phyloP scores from a whole-genome alignment of 495 filamentous ascomycete genomes.

The Talaromyces stipitatus region DNA sequence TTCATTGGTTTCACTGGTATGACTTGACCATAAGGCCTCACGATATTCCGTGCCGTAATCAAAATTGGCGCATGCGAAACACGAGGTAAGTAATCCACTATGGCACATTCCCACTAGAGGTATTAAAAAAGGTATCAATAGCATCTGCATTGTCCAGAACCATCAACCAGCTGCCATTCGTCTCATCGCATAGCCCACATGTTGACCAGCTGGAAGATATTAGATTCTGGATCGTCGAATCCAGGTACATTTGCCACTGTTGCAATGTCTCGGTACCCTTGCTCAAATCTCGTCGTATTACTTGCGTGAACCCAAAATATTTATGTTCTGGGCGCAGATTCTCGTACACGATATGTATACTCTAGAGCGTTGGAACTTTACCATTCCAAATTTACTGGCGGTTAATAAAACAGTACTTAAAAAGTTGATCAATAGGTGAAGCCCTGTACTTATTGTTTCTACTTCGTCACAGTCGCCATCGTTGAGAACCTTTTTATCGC shows the following conservation, averaged over 20 bases:
- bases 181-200: conserved; percentile 11
- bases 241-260: conserved; percentile 16
- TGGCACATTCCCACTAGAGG: conserved; percentile 6
- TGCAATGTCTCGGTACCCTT: conserved; percentile 37
- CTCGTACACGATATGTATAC: conserved; percentile 29
- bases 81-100: conserved; percentile 26
- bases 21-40: no score
- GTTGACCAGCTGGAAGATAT: conserved; percentile 13
- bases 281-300: conserved; percentile 26
- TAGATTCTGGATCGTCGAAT: conserved; percentile 10
- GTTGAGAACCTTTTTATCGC: no score
- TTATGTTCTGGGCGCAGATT: conserved; percentile 20
- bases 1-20: no score
- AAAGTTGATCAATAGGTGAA: no score
- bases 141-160: conserved; percentile 30
- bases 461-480: no score
- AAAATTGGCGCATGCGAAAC: conserved; percentile 25
- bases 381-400: no score
- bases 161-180: conserved; percentile 17
- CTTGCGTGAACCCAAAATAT: conserved; percentile 43
- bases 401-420: no score
- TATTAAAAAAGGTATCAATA: conserved; percentile 14
- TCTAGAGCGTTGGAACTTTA: no score
- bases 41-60: conserved; percentile 26
- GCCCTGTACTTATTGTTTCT: no score